phyloP scores from a whole-genome alignment of 2,329 filamentous ascomycete species.

The Sporothrix variecibatus region DNA sequence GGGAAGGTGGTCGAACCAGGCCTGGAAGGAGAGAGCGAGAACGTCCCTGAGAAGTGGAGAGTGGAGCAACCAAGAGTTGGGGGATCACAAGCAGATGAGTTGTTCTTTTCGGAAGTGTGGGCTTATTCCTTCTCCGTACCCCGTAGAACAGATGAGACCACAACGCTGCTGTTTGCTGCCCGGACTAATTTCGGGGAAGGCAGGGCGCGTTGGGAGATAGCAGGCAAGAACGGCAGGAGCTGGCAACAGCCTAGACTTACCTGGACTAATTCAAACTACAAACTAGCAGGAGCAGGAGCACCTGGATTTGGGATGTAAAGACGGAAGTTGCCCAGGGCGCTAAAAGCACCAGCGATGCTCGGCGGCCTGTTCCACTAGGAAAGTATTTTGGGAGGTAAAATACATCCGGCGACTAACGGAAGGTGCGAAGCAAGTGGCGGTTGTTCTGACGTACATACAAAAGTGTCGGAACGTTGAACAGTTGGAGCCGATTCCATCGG shows the following conservation, averaged over 20 bases:
- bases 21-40: conserved; percentile 14
- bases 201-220: not conserved
- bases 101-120: conserved; percentile 18
- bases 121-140: conserved; percentile 3
- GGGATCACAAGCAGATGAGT: conserved; percentile 10
- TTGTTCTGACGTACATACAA: not conserved
- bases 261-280: not conserved
- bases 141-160: not conserved
- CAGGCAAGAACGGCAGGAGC: not conserved
- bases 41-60: not conserved
- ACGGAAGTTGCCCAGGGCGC: not conserved
- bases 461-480: not conserved
- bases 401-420: not conserved
- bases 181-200: conserved; percentile 19
- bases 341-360: not conserved
- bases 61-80: not conserved
- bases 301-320: not conserved
- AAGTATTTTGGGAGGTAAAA: not conserved
- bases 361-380: not conserved
- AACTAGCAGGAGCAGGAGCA: not conserved
- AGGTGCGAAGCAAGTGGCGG: not conserved
- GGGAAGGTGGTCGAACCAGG: conserved; percentile 2
- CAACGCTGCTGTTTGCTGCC: not conserved
- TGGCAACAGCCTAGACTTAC: not conserved
- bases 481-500: conserved; percentile 12